Evolutionary conservation across 805 yeast species (phyloP).

Genomic region (Schwanniomyces vanrijiae): DNA sequence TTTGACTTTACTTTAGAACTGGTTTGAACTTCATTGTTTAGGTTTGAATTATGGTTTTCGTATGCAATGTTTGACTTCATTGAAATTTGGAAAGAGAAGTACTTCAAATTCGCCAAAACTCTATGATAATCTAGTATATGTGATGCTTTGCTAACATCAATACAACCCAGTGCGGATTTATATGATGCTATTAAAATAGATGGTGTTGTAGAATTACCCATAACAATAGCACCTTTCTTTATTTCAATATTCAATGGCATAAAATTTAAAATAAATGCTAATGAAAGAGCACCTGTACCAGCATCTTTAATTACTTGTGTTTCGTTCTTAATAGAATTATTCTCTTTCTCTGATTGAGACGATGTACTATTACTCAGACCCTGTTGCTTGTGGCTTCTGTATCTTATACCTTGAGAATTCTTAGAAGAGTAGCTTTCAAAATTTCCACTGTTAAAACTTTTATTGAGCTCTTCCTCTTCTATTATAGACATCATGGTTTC

Average conservation of each 20-base stretch:
- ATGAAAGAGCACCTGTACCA: not conserved
- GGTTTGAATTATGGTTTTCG: constrained; percentile 21
- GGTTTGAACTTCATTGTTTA: not conserved
- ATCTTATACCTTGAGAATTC: not conserved
- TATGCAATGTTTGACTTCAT: constrained; percentile 73
- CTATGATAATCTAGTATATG: constrained; percentile 56
- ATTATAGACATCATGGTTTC: constrained; percentile 55
- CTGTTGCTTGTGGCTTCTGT: not conserved
- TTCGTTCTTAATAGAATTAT: not conserved
- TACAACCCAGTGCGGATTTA: constrained; percentile 49
- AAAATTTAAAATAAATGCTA: constrained; percentile 23
- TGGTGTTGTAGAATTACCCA: constrained; percentile 81
- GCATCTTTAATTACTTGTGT: not conserved
- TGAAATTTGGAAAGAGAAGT: constrained; percentile 55
- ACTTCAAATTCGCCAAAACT: constrained; percentile 40
- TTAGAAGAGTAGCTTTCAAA: not conserved
- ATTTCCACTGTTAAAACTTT: constrained; percentile 1
- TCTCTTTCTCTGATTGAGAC: not conserved
- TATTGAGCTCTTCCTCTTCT: constrained; percentile 20
- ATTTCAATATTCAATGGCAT: constrained; percentile 66
- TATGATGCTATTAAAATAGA: constrained; percentile 66
- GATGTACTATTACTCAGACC: not conserved
- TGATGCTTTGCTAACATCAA: constrained; percentile 56
- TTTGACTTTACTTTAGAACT: constrained; percentile 7
- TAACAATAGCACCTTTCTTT: constrained; percentile 66